Evolutionary conservation across 768 basidiomycete genomes (phyloP), one percentile per base, ranked within the genome.

Genomic region (Trametes villosa): DNA sequence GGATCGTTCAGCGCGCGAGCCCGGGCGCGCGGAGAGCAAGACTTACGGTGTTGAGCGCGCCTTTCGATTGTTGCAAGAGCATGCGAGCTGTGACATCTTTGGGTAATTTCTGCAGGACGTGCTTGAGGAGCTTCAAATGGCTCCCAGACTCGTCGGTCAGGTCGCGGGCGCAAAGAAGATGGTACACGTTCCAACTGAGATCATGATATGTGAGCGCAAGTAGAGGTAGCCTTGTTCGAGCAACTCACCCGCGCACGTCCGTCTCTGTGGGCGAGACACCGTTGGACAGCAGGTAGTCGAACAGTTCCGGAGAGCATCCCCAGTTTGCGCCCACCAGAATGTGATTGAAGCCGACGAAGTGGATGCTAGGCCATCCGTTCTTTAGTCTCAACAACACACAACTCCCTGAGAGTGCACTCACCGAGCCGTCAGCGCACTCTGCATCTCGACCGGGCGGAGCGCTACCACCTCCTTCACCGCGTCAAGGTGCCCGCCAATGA

Each of bases 181-280:
- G 86, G 60, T 79, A 82, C 22, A 86, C 78, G 65, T 88, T 88
- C 76, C 77, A 83, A 6, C 85, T 88, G 57, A 26, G 46, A 48
- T 24, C 15, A 9, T 48, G n/a, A 51, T 1, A 50, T 11, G 2
- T n/a, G 18, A 9, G 20, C 24, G 55, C 42, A 12, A 36, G 30
- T 1, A 40, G 20, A 30, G 18, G 34, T 20, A 20, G 8, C 18
- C 29, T 12, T n/a, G 20, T 18, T 41, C 15, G 44, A 12, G 22
- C 26, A 44, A 71, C 77, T 49, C 70, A 85, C 85, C 82, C 80
- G 65, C 73, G 72, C 20, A 70, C 57, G 63, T 85, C 82, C 5
- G 65, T 74, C 20, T 80, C 80, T 9, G 71, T 68, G 5, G 81
- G 75, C 26, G 82, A 81, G 7, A 82, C 71, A 1, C 77, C 79